A percentile compares a stretch with the other conserved stretches of the same genome.
phyloP scores from a whole-genome alignment of 1,284 basidiomycete genomes.

The Chiua sp. region DNA sequence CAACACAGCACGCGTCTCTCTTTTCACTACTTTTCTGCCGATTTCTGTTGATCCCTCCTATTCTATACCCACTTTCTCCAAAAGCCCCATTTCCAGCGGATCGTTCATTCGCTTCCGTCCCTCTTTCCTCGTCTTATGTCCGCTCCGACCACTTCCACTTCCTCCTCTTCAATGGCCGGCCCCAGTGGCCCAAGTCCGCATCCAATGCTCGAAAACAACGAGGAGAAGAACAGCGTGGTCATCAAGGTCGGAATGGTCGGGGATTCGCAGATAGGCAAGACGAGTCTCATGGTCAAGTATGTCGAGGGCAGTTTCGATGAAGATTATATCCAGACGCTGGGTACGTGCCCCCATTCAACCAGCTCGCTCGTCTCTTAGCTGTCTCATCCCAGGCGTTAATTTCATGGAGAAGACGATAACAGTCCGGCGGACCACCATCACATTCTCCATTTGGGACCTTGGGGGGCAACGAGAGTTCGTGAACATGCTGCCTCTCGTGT shows the following conservation, averaged over 20 bases:
- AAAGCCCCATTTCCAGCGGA: slow-evolving; percentile 22
- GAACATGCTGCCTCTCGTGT: slow-evolving; percentile 98
- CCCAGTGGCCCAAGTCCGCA: slow-evolving; percentile 57
- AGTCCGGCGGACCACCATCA: slow-evolving; percentile 97
- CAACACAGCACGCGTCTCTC: slow-evolving; percentile 50
- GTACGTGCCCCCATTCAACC: slow-evolving; percentile 46
- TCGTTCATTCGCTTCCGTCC: slow-evolving; percentile 20
- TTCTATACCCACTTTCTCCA: slow-evolving; percentile 32
- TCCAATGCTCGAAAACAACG: slow-evolving; percentile 61
- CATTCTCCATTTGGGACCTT: slow-evolving; percentile 99
- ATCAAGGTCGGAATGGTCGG: slow-evolving; percentile 99
- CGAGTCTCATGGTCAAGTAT: slow-evolving; percentile 98
- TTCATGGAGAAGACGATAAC: slow-evolving; percentile 99
- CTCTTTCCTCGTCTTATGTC: slow-evolving; percentile 43
- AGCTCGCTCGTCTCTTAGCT: slow-evolving; percentile 14
- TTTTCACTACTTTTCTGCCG: no score
- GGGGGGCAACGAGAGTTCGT: slow-evolving; percentile 98
- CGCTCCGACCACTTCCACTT: slow-evolving; percentile 50
- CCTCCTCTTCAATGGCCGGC: slow-evolving; percentile 50
- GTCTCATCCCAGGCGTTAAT: slow-evolving; percentile 77
- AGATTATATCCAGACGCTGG: slow-evolving; percentile 99
- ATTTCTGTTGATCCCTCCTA: slow-evolving; percentile 33
- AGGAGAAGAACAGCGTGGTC: slow-evolving; percentile 90
- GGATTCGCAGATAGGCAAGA: slow-evolving; percentile 98
- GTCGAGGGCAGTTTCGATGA: slow-evolving; percentile 98